Evolutionary conservation across 225 moss, liverwort and hornwort species (phyloP).

Genomic region (Bryum argenteum): DNA sequence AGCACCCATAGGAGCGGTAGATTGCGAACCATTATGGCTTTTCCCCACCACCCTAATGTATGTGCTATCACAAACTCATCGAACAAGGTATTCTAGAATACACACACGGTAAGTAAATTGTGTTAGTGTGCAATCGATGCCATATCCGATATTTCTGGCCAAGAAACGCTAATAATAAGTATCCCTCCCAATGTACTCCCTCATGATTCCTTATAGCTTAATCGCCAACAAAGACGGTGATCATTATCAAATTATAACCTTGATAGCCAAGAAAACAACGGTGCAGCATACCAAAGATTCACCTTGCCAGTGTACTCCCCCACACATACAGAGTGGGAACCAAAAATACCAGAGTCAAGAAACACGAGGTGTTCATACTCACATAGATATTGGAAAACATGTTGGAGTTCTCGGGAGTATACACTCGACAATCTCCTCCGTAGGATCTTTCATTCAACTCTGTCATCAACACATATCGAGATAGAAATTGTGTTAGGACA

Average conservation of each 20-base stretch:
- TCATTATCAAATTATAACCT: not conserved
- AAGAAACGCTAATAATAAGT: not conserved
- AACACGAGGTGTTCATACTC: slow-evolving; percentile 29
- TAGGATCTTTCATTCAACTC: slow-evolving; percentile 86
- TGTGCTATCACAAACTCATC: slow-evolving; percentile 98
- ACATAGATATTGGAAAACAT: slow-evolving; percentile 88
- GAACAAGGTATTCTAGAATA: slow-evolving; percentile 76
- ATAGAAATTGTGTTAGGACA: slow-evolving; percentile 15
- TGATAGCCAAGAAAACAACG: not conserved
- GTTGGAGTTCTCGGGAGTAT: slow-evolving; percentile 83
- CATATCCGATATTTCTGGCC: not conserved
- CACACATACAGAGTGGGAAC: not conserved
- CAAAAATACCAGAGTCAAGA: slow-evolving; percentile 20
- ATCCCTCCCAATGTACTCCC: not conserved
- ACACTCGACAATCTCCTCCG: slow-evolving; percentile 86
- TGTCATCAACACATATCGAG: slow-evolving; percentile 30
- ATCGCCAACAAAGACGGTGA: not conserved
- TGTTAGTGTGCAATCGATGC: not conserved
- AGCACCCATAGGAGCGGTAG: slow-evolving; percentile 73
- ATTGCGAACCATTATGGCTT: slow-evolving; percentile 91
- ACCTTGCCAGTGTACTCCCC: slow-evolving; percentile 4
- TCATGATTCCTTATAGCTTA: not conserved
- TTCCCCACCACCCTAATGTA: slow-evolving; percentile 95
- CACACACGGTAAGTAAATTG: slow-evolving; percentile 18
- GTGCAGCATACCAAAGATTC: not conserved